phyloP scores from a whole-genome alignment of 805 yeast species.

The Yarrowia sp. region DNA sequence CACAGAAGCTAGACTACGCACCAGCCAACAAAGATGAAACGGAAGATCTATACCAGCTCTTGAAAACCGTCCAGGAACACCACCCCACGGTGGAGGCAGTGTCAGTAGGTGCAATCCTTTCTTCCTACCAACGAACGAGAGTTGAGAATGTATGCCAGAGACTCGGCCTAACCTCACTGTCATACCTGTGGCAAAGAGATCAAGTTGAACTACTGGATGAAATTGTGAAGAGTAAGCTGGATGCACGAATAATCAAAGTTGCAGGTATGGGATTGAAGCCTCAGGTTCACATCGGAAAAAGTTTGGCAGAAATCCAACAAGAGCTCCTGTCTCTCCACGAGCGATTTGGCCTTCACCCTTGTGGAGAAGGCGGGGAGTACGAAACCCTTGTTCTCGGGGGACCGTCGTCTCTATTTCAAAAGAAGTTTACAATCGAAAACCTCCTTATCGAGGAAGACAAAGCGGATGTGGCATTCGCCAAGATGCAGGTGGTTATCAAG shows the following conservation, averaged over 20 bases:
- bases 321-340: slow-evolving; percentile 60
- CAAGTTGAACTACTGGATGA: slow-evolving; percentile 82
- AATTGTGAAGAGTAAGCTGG: slow-evolving; percentile 70
- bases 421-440: slow-evolving; percentile 44
- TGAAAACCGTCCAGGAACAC: slow-evolving; percentile 55
- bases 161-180: slow-evolving; percentile 68
- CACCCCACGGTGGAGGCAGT: slow-evolving; percentile 85
- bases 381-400: slow-evolving; percentile 93
- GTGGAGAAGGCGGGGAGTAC: slow-evolving; percentile 99
- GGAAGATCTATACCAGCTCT: slow-evolving; percentile 72
- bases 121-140: slow-evolving; percentile 92
- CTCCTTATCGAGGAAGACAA: slow-evolving; percentile 40
- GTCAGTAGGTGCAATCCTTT: slow-evolving; percentile 93
- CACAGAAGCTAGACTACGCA: slow-evolving; percentile 71
- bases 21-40: slow-evolving; percentile 81
- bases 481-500: slow-evolving; percentile 5
- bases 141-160: slow-evolving; percentile 90
- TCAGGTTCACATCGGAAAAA: slow-evolving; percentile 65
- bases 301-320: slow-evolving; percentile 67
- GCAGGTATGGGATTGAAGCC: slow-evolving; percentile 82
- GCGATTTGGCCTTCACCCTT: slow-evolving; percentile 83
- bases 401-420: slow-evolving; percentile 65
- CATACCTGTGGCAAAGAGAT: slow-evolving; percentile 90
- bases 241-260: slow-evolving; percentile 88
- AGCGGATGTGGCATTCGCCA: slow-evolving; percentile 40